Base-by-base conservation (phyloP, 306 rosid species). In the Medicago arabica region DNA sequence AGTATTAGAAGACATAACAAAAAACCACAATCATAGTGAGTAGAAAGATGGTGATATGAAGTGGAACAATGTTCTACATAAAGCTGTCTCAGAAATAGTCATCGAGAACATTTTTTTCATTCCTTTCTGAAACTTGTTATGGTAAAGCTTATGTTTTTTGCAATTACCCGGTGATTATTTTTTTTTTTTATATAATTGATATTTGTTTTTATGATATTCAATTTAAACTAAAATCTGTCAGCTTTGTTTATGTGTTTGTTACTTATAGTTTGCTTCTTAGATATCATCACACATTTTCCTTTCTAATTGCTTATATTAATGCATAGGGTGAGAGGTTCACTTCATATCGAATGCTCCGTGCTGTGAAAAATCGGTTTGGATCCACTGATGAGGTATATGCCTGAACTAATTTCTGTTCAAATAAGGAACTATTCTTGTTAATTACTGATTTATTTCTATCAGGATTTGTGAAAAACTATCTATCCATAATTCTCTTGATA, bases 361-460 rank as follows among this genome's bases (percentile, higher is more conserved):
- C 94, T 73, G 93, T 89, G 87, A 95, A 95, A 88, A 95, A 95
- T 78, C 93, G 98, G 46, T 95, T 87, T 83, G 98, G 98, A 81
- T 89, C 98, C 17, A 80, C 93, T 17, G 98, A 92, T 83, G 98
- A 90, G 95, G 98, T 93, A 79, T 50, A 79, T 68, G 67, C 76
- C 40, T 55, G 67, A 28, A 71, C 71, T 19, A 43, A 43, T 23
- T n/a, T 60, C 23, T 23, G 23, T 39, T 70, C 18, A 57, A 40
- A 38, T 12, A 40, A 50, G 65, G 38, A 60, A 46, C 51, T 63
- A 65, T 67, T 69, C 55, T 63, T 55, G 69, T 11, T 65, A 9
- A 40, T 38, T 38, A 23, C 65, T 83, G 58, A 34, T 41, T n/a
- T 72, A 23, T 57, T 71, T 77, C 34, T 57, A 57, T 50, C 31